These are phyloP conservation scores for Conticribra guillardii DNA, from an alignment of 108 stramenopile species.

Conservation along the genomic window DNA sequence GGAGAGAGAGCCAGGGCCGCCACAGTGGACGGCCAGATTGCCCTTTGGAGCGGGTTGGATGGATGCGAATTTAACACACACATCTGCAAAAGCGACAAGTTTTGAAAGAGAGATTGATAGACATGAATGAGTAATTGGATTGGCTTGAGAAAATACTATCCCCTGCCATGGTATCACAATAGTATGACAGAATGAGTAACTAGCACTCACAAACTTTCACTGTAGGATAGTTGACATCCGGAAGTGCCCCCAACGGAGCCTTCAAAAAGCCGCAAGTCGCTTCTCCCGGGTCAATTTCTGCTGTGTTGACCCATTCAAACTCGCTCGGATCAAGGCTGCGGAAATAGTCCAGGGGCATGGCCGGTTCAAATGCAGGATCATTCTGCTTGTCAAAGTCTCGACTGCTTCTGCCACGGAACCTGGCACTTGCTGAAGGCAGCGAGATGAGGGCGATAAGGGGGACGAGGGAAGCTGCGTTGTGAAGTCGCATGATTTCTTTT, in stretches of 20 bases:
- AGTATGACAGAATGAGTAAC: not conserved
- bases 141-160: not conserved
- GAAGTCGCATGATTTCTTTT: no score
- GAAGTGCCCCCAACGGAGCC: conserved; percentile 11
- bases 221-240: conserved; percentile 13
- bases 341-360: conserved; percentile 7
- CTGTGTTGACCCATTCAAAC: conserved; percentile 8
- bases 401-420: no score
- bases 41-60: conserved; percentile 15
- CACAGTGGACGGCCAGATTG: conserved; percentile 21
- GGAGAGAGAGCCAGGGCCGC: conserved; percentile 11
- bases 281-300: conserved; percentile 17
- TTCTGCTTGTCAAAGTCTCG: no score
- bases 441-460: no score
- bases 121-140: not conserved
- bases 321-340: not conserved
- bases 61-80: conserved; percentile 15
- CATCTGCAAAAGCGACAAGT: conserved; percentile 13
- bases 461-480: no score
- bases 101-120: not conserved
- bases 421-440: no score
- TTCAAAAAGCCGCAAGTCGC: conserved; percentile 19
- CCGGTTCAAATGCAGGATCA: conserved; percentile 11
- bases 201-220: conserved; percentile 22
- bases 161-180: not conserved